Conservation (phyloP, 805 yeast species). For the Kodamaea laetipori region DNA sequence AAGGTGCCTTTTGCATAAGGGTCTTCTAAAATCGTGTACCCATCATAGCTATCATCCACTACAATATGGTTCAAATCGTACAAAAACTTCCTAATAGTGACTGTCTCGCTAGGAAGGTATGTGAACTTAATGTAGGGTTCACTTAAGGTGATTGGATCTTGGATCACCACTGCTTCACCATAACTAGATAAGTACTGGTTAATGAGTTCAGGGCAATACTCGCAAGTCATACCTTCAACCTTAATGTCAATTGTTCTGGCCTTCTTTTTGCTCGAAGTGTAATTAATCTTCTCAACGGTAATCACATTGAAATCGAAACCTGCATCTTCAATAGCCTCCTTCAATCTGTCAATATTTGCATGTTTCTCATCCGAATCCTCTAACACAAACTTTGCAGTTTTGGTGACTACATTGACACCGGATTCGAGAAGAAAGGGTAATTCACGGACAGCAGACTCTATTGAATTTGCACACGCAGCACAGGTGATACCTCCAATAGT, state of each 20-base stretch:
- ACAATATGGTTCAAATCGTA: constrained; percentile 48
- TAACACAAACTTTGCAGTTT: constrained; percentile 62
- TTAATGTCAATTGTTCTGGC: constrained; percentile 59
- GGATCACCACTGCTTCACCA: constrained; percentile 59
- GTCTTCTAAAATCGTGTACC: constrained; percentile 21
- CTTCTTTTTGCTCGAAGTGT: constrained; percentile 48
- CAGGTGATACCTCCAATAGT: constrained; percentile 76
- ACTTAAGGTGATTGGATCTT: constrained; percentile 55
- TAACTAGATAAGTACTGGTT: constrained; percentile 49
- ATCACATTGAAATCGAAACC: constrained; percentile 64
- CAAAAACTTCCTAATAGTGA: constrained; percentile 59
- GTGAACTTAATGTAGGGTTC: constrained; percentile 64
- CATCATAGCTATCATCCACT: constrained; percentile 25
- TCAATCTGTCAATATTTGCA: constrained; percentile 39
- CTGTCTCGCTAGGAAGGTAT: constrained; percentile 54
- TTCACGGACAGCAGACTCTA: constrained; percentile 47
- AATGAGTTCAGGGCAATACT: constrained; percentile 63
- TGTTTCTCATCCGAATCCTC: constrained; percentile 34
- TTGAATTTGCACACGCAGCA: constrained; percentile 66
- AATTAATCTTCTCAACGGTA: constrained; percentile 45
- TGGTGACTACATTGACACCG: constrained; percentile 59
- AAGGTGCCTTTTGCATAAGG: constrained; percentile 34
- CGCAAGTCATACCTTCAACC: constrained; percentile 70
- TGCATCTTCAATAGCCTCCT: constrained; percentile 58
- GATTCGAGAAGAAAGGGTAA: constrained; percentile 55